Percentiles rank a stretch among this genome's conserved stretches.
Conservation (phyloP, 208 protist species). For the Borovskyia barvae region DNA sequence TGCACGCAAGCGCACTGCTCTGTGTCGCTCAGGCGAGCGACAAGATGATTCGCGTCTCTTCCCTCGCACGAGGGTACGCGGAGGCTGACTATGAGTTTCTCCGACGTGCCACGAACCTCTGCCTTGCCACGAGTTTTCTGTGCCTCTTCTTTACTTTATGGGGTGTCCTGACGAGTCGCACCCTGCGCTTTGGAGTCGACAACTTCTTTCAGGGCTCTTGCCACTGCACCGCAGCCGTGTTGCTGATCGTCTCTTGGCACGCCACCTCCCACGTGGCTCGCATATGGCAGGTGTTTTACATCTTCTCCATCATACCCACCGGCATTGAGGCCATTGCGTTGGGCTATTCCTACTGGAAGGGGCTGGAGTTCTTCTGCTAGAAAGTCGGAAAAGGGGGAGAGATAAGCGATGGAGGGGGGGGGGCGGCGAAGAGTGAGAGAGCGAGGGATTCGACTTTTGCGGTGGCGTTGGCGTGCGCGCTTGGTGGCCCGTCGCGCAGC, state of each 20-base stretch:
- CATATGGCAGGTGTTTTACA: slow-evolving; percentile 74
- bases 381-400: not conserved
- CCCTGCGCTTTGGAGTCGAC: slow-evolving; percentile 49
- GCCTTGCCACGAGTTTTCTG: slow-evolving; percentile 46
- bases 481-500: no score
- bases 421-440: not conserved
- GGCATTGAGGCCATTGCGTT: slow-evolving; percentile 49
- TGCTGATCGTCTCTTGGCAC: slow-evolving; percentile 60
- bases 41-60: slow-evolving; percentile 44
- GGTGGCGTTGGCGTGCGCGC: no score
- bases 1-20: slow-evolving; percentile 63
- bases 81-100: slow-evolving; percentile 45
- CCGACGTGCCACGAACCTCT: slow-evolving; percentile 33
- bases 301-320: slow-evolving; percentile 72
- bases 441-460: no score
- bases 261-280: slow-evolving; percentile 35
- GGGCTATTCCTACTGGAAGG: slow-evolving; percentile 39
- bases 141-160: slow-evolving; percentile 46
- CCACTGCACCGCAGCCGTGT: slow-evolving; percentile 45
- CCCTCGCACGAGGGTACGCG: slow-evolving; percentile 26
- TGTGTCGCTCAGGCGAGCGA: slow-evolving; percentile 47
- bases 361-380: slow-evolving; percentile 47
- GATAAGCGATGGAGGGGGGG: not conserved
- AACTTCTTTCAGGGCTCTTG: slow-evolving; percentile 59
- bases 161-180: slow-evolving; percentile 63